Percentiles rank a stretch among this genome's conserved stretches.
Evolutionary conservation across 768 basidiomycete species (phyloP).

Genomic region (Mrakia hoshinonis): DNA sequence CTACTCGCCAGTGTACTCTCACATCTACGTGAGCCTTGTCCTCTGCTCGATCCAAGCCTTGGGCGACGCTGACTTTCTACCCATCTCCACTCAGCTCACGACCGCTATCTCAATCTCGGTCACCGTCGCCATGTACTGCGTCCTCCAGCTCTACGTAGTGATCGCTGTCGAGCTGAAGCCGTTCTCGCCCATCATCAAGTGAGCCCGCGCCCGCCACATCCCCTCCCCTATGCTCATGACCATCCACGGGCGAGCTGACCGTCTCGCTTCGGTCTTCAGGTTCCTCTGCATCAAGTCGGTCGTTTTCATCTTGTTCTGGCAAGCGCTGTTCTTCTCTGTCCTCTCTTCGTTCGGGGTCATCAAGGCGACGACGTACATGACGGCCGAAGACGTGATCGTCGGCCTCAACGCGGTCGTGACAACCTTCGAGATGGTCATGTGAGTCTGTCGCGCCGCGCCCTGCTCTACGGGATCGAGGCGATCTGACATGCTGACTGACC

Average conservation of each 20-base stretch:
- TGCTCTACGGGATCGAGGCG: background rate
- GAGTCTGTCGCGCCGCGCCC: too few relatives aligned
- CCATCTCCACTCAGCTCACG: conserved; percentile 45
- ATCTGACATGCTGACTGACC: background rate
- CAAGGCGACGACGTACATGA: conserved; percentile 49
- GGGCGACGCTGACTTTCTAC: background rate
- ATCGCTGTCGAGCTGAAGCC: conserved; percentile 52
- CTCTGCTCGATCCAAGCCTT: background rate
- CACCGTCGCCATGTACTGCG: conserved; percentile 66
- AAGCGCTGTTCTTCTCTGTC: conserved; percentile 53
- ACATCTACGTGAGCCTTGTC: conserved; percentile 51
- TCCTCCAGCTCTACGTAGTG: conserved; percentile 58
- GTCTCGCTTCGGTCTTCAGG: too few relatives aligned
- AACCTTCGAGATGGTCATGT: conserved; percentile 48
- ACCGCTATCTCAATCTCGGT: conserved; percentile 61
- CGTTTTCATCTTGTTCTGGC: conserved; percentile 74
- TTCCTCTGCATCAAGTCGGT: conserved; percentile 63
- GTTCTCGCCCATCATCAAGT: conserved; percentile 46
- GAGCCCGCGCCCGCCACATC: too few relatives aligned
- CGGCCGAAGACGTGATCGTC: conserved; percentile 62
- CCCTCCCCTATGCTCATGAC: too few relatives aligned
- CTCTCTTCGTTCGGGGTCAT: conserved; percentile 37
- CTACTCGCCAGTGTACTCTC: conserved; percentile 60
- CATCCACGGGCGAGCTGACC: too few relatives aligned
- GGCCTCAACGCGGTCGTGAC: conserved; percentile 61